phyloP scores from a whole-genome alignment of 305 asterid genomes.

The Fraxinus dipetala region DNA sequence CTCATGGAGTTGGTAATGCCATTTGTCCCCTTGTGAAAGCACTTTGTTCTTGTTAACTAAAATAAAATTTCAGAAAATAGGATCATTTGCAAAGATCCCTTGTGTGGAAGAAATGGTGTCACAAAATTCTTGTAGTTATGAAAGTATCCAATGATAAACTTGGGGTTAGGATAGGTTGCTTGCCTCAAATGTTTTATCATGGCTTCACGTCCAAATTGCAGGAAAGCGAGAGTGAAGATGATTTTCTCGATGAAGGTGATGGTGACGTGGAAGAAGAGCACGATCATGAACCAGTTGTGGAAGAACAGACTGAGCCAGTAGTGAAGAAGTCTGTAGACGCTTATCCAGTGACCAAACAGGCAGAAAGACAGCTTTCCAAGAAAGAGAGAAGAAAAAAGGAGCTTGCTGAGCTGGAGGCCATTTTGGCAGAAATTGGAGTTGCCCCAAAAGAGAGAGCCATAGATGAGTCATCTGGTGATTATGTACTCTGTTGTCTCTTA shows the following conservation, averaged over 20 bases:
- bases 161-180: background rate
- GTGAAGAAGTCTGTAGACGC: slow-evolving; percentile 31
- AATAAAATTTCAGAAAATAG: background rate
- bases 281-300: slow-evolving; percentile 30
- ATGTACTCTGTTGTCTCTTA: background rate
- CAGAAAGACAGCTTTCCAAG: slow-evolving; percentile 47
- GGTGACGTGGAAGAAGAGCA: slow-evolving; percentile 30
- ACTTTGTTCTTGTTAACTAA: background rate
- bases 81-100: slow-evolving; percentile 1
- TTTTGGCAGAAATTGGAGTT: slow-evolving; percentile 42
- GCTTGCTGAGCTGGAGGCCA: slow-evolving; percentile 48
- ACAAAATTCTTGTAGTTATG: background rate
- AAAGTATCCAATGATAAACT: background rate
- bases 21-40: background rate
- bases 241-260: slow-evolving; percentile 42
- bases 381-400: slow-evolving; percentile 46
- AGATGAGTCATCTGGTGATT: slow-evolving; percentile 30
- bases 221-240: slow-evolving; percentile 59
- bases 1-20: background rate
- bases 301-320: slow-evolving; percentile 26
- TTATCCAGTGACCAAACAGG: slow-evolving; percentile 31
- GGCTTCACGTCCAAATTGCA: slow-evolving; percentile 21
- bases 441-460: slow-evolving; percentile 27
- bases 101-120: background rate
- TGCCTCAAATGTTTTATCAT: background rate